Base-by-base conservation (phyloP, 495 filamentous ascomycete species). In the Chlorociboria aeruginascens region DNA sequence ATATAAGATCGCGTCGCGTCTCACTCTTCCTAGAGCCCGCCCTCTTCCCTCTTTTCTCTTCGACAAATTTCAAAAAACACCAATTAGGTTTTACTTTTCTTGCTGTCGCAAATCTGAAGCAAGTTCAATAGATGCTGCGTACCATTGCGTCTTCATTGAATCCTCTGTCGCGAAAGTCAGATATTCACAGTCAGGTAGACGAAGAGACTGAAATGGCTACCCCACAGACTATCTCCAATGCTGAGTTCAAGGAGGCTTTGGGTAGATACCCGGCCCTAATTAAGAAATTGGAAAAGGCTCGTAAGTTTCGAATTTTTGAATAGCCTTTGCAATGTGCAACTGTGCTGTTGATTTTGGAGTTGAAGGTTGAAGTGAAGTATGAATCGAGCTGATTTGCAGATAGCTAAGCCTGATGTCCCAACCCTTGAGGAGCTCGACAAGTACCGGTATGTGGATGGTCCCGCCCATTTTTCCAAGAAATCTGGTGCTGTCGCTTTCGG, bases 341-440 rank as follows among this genome's bases (percentile, higher is more conserved):
- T 10, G 6, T n/a, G 30, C 29, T 39, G n/a, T 39, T 8, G 9
- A 10, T 33, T 41, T 33, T 32, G 8, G 8, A 35, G 16, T 29
- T 45, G 13, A 45, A 8, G 31, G 8, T 12, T 12, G 10, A 43
- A 20, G 10, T 40, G 40, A 38, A 53, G 37, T 11, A 8, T 28
- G 4, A 13, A 12, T 43, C 11, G 9, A 10, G 40, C 40, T 43
- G 40, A 43, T 43, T 43, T 29, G 29, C 20, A 3, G n/a, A 12
- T 45, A 57, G 55, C 50, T 38, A 54, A 54, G 16, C 39, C 49
- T 12, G 55, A 45, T 33, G 2, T 9, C 6, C 11, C 43, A 43
- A 66, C 66, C 9, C 65, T 77, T 16, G 55, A 62, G 25, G 63
- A 69, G 31, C 61, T 76, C 43, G 73, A 76, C 47, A 47, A 63